A percentile compares a stretch with the other conserved stretches of the same genome.
Conservation (phyloP, 2,329 filamentous ascomycete genomes). For the Penicillium sp. region DNA sequence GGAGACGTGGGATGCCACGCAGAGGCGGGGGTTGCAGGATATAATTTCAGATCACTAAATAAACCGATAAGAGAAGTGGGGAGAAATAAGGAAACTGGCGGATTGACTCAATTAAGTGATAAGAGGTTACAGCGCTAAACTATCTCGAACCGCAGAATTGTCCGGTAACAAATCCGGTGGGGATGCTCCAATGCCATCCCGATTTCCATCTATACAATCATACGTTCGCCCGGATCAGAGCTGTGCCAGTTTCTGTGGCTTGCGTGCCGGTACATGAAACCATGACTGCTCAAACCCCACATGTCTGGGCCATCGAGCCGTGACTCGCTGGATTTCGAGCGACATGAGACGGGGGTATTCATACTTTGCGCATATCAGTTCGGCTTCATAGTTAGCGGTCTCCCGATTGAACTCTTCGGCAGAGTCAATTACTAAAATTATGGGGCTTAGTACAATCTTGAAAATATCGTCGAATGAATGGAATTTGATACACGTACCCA, state of each 20-base stretch:
- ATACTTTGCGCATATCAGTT: constrained; percentile 17
- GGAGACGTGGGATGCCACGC: constrained; percentile 6
- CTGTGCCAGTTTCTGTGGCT: not conserved
- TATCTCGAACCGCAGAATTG: not conserved
- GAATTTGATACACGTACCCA: constrained; percentile 12
- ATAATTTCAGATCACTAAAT: too few species aligned
- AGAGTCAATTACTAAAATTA: constrained; percentile 13
- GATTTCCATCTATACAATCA: too few species aligned
- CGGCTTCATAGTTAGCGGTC: constrained; percentile 9
- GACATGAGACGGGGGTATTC: constrained; percentile 15
- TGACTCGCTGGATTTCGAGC: constrained; percentile 17
- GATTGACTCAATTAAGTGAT: not conserved
- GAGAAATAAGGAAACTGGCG: too few species aligned
- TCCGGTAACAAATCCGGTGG: not conserved
- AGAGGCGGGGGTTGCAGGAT: constrained; percentile 8
- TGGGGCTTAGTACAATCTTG: not conserved
- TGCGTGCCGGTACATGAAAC: constrained; percentile 21
- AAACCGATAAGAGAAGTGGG: too few species aligned
- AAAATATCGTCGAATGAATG: not conserved
- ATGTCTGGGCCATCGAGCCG: constrained; percentile 21
- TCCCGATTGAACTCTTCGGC: constrained; percentile 19
- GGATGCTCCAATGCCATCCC: too few species aligned
- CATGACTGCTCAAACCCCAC: constrained; percentile 21
- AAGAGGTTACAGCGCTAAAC: not conserved
- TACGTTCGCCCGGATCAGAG: too few species aligned